These are phyloP conservation scores for Raphanus raphanistrum DNA, from an alignment of 345 rosid genomes.

Conservation along the genomic window DNA sequence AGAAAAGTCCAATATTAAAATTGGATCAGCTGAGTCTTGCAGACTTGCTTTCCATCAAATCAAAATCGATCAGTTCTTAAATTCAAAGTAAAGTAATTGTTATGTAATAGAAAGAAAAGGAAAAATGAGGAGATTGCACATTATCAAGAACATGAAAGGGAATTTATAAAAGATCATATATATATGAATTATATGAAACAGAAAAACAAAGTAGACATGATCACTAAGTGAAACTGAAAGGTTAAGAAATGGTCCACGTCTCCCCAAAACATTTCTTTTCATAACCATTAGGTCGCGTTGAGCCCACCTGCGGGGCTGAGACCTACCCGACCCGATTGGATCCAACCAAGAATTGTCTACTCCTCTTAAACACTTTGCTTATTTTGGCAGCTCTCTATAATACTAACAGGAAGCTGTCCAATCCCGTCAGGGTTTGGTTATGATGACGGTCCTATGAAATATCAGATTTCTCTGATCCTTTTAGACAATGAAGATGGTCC, in stretches of 20 bases:
- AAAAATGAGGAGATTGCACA: constrained; percentile 11
- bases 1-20: not conserved
- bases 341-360: constrained; percentile 31
- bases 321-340: constrained; percentile 29
- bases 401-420: constrained; percentile 25
- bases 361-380: constrained; percentile 12
- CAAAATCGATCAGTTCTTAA: constrained; percentile 9
- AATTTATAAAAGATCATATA: not conserved
- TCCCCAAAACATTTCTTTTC: constrained; percentile 1
- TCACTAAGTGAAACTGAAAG: constrained; percentile 32
- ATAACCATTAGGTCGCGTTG: constrained; percentile 13
- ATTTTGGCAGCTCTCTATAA: constrained; percentile 22
- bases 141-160: constrained; percentile 16
- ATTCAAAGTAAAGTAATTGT: constrained; percentile 29
- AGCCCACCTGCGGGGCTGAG: constrained; percentile 26
- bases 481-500: constrained; percentile 29
- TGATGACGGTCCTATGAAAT: constrained; percentile 23
- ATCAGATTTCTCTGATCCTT: constrained; percentile 25
- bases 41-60: constrained; percentile 29
- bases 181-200: constrained; percentile 11
- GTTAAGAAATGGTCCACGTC: constrained; percentile 37
- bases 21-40: constrained; percentile 13
- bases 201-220: constrained; percentile 36
- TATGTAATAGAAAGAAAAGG: constrained; percentile 14
- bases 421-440: constrained; percentile 30